These are phyloP conservation scores for Aspergillus novoparasiticus DNA, from an alignment of 2,329 filamentous ascomycete species.

Conservation along the genomic window DNA sequence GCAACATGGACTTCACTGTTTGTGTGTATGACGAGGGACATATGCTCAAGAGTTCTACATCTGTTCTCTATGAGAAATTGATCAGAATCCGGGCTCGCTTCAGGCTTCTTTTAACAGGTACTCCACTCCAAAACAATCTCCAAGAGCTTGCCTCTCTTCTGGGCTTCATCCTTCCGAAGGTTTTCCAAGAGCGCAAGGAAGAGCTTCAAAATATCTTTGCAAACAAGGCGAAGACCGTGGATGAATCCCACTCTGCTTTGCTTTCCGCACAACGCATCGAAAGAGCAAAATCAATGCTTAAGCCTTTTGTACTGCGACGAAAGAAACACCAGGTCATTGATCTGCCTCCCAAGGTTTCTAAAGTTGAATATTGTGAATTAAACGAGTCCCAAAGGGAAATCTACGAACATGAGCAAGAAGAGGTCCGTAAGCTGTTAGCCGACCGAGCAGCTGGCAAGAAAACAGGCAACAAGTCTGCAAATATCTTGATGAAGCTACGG, in stretches of 20 bases:
- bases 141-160: conserved; percentile 88
- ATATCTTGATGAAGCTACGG: conserved; percentile 85
- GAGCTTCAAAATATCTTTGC: conserved; percentile 87
- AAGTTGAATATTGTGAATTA: conserved; percentile 80
- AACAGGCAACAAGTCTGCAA: conserved; percentile 57
- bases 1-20: conserved; percentile 58
- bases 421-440: conserved; percentile 62
- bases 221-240: conserved; percentile 81
- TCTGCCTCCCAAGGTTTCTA: conserved; percentile 76
- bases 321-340: conserved; percentile 93
- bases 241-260: conserved; percentile 73
- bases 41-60: conserved; percentile 84
- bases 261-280: conserved; percentile 85
- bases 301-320: conserved; percentile 89
- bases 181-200: conserved; percentile 77
- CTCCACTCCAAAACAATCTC: conserved; percentile 93
- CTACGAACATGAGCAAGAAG: conserved; percentile 70
- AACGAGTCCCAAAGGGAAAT: conserved; percentile 70
- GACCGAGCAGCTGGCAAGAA: conserved; percentile 60
- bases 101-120: conserved; percentile 84
- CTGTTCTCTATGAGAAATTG: conserved; percentile 77
- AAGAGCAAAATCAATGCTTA: conserved; percentile 86
- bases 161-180: conserved; percentile 86
- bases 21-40: conserved; percentile 94
- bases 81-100: conserved; percentile 78